phyloP scores from a whole-genome alignment of 2,329 filamentous ascomycete species.

The Elsinoe fawcettii region DNA sequence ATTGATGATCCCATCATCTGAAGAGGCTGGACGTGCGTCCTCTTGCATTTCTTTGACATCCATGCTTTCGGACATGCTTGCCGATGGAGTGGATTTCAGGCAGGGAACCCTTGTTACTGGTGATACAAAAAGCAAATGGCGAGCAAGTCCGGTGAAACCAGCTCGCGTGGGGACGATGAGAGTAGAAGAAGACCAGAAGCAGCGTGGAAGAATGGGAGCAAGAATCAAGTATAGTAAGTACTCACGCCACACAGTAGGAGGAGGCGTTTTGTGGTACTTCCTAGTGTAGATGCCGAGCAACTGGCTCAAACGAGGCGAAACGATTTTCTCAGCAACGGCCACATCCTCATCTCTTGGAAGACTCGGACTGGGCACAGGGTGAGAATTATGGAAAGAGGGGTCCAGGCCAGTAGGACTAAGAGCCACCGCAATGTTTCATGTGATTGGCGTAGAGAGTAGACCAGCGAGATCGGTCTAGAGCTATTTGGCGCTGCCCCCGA shows the following conservation, averaged over 20 bases:
- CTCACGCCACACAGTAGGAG: not conserved
- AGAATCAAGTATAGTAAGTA: not conserved
- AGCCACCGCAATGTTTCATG: not conserved
- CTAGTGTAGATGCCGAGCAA: slow-evolving; percentile 1
- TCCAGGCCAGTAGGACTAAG: not conserved
- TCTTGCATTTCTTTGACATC: slow-evolving; percentile 4
- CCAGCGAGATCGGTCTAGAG: not conserved
- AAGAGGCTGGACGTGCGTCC: not conserved
- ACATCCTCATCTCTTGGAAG: not conserved
- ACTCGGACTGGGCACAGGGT: not conserved
- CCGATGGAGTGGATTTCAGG: not conserved
- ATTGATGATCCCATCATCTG: slow-evolving; percentile 25
- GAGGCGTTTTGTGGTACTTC: not conserved
- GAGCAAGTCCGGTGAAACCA: not conserved
- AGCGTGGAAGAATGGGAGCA: not conserved
- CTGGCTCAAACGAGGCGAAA: too few species aligned
- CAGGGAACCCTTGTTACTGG: not conserved
- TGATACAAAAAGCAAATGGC: not conserved
- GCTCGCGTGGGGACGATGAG: not conserved
- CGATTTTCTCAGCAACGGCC: not conserved
- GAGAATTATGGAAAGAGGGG: not conserved
- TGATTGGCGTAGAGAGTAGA: not conserved
- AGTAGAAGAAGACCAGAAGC: not conserved
- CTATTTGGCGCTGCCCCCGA: not conserved
- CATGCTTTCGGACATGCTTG: slow-evolving; percentile 3